A percentile compares a stretch with the other conserved stretches of the same genome.
These are phyloP conservation scores for Persicaria tinctoria DNA, from an alignment of 148 eudicot species.

Conservation along the genomic window DNA sequence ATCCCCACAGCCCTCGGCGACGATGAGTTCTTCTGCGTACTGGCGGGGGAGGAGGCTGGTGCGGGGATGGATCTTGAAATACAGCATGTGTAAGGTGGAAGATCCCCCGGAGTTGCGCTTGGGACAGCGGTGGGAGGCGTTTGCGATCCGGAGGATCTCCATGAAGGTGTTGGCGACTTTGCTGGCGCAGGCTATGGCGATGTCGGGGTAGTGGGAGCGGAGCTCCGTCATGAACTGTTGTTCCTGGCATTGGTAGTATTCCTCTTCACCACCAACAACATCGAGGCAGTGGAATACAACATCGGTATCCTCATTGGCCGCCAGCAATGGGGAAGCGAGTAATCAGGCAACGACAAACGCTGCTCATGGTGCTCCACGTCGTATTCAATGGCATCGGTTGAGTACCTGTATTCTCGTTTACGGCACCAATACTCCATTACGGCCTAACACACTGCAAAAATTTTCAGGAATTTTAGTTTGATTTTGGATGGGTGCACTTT, in stretches of 20 bases:
- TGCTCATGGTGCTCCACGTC: not conserved
- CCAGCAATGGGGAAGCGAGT: not conserved
- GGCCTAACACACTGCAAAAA: too few species aligned
- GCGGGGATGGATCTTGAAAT: not conserved
- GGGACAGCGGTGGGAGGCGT: not conserved
- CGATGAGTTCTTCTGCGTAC: not conserved
- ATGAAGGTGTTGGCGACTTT: not conserved
- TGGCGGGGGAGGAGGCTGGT: not conserved
- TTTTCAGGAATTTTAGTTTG: too few species aligned
- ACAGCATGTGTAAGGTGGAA: not conserved
- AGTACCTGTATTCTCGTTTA: not conserved
- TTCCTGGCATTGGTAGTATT: not conserved
- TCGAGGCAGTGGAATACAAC: too few species aligned
- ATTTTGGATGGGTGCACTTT: too few species aligned
- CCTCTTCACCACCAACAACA: too few species aligned
- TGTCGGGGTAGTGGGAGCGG: not conserved
- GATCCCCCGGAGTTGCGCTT: not conserved
- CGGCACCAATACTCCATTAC: not conserved
- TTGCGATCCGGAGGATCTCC: not conserved
- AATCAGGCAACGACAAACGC: not conserved
- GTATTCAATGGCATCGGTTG: not conserved
- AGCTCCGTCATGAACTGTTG: not conserved
- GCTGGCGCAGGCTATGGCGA: not conserved
- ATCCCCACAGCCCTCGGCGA: not conserved
- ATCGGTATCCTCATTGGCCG: not conserved